Percentiles rank a stretch among this genome's conserved stretches.
Conservation (phyloP, 2,329 filamentous ascomycete species). For the Aspergillus arachidicola region DNA sequence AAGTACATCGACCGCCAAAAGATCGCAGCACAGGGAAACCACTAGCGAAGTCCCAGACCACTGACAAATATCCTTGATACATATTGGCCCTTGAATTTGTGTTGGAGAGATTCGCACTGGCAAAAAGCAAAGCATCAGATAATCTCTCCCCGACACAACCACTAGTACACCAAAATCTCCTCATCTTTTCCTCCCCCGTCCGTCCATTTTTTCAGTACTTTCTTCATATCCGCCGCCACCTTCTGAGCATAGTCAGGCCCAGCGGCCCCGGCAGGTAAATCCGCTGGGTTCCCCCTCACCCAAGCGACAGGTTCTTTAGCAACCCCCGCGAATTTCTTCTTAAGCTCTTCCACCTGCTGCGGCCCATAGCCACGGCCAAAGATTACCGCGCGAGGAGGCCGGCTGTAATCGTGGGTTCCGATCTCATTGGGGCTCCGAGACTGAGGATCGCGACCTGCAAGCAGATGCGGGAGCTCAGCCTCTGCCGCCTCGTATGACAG, state of each 20-base stretch:
- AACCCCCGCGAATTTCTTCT: slow-evolving; percentile 6
- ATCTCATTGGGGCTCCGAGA: slow-evolving; percentile 22
- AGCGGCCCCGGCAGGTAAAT: slow-evolving; percentile 10
- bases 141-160: neutral
- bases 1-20: neutral
- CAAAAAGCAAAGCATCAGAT: neutral
- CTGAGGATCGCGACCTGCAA: slow-evolving; percentile 26
- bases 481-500: slow-evolving; percentile 17
- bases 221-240: slow-evolving; percentile 10
- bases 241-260: slow-evolving; percentile 14
- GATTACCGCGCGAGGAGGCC: slow-evolving; percentile 27
- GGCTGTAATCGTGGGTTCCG: slow-evolving; percentile 30
- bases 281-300: slow-evolving; percentile 16
- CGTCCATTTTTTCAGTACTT: slow-evolving; percentile 12
- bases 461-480: slow-evolving; percentile 26
- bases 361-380: slow-evolving; percentile 29
- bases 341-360: slow-evolving; percentile 16
- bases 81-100: neutral
- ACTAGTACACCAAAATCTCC: slow-evolving; percentile 20
- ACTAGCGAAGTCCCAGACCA: neutral
- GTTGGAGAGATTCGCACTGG: neutral
- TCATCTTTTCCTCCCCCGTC: slow-evolving; percentile 9
- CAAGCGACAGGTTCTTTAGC: slow-evolving; percentile 16
- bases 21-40: neutral
- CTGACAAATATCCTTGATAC: neutral